Conservation (phyloP, 2,329 filamentous ascomycete genomes). For the Penicillium psychrosexuale region DNA sequence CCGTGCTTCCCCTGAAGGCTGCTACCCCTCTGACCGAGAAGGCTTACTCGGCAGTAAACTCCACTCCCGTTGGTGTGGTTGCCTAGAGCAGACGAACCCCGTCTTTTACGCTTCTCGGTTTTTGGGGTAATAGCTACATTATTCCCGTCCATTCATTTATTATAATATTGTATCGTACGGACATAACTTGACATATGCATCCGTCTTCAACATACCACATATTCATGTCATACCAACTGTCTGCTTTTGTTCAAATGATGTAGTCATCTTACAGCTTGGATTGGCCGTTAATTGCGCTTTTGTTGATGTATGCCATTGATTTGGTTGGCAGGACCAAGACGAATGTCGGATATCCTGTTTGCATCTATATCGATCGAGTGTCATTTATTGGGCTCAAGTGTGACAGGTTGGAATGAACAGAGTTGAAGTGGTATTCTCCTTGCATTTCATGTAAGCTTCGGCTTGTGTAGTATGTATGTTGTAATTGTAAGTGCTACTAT, state of each 20-base stretch:
- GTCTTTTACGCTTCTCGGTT: not conserved
- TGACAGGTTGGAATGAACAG: not conserved
- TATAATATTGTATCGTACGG: slow-evolving; percentile 4
- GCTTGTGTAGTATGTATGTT: not conserved
- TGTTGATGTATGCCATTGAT: not conserved
- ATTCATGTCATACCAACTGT: not conserved
- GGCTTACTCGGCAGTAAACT: slow-evolving; percentile 20
- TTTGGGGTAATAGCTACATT: slow-evolving; percentile 7
- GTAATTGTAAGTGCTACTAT: no score
- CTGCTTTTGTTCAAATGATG: not conserved
- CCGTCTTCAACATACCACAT: not conserved
- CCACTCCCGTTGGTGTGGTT: slow-evolving; percentile 29
- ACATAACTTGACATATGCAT: slow-evolving; percentile 1
- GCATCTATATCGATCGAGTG: not conserved
- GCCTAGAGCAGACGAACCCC: slow-evolving; percentile 19
- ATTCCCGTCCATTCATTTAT: slow-evolving; percentile 21
- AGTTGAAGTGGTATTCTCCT: not conserved
- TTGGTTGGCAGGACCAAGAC: not conserved
- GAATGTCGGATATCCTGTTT: not conserved
- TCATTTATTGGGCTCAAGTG: not conserved
- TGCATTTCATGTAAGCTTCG: not conserved
- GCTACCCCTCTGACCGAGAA: slow-evolving; percentile 20
- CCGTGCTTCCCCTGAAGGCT: slow-evolving; percentile 24
- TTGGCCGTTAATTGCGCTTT: not conserved
- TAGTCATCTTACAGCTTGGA: not conserved